These are phyloP conservation scores for Canavalia gladiata DNA, from an alignment of 306 rosid genomes.

Conservation along the genomic window DNA sequence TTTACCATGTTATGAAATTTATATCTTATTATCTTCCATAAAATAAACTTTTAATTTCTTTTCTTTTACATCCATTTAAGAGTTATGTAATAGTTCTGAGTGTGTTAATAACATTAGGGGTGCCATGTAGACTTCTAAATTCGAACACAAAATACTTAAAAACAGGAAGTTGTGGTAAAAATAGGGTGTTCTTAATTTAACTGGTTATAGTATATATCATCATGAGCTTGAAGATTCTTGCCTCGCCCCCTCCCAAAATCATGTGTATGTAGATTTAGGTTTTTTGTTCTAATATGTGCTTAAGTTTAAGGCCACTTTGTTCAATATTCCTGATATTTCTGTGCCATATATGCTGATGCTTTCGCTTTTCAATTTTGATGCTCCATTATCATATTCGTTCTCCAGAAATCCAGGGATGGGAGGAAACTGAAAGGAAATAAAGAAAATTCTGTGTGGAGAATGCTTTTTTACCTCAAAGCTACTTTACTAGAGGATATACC, in stretches of 20 bases:
- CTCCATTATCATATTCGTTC: conserved; percentile 17
- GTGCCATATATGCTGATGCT: conserved; percentile 13
- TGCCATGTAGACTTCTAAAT: background rate
- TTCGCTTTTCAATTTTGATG: background rate
- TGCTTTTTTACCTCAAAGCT: background rate
- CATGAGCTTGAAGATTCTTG: background rate
- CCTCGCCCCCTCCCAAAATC: background rate
- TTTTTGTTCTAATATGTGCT: background rate
- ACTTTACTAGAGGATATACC: background rate
- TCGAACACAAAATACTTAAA: background rate
- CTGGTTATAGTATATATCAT: background rate
- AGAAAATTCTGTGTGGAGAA: background rate
- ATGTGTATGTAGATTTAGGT: background rate
- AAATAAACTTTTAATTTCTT: background rate
- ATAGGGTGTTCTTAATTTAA: background rate
- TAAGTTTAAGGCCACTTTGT: conserved; percentile 4
- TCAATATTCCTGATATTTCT: conserved; percentile 7
- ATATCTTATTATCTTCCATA: background rate
- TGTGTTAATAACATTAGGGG: background rate
- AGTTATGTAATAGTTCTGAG: background rate
- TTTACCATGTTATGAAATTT: no score
- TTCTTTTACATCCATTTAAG: background rate
- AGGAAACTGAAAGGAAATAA: background rate
- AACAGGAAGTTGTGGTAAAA: background rate
- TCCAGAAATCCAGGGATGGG: background rate